Conservation (phyloP, 2,329 filamentous ascomycete genomes). For the Beauveria sp. region DNA sequence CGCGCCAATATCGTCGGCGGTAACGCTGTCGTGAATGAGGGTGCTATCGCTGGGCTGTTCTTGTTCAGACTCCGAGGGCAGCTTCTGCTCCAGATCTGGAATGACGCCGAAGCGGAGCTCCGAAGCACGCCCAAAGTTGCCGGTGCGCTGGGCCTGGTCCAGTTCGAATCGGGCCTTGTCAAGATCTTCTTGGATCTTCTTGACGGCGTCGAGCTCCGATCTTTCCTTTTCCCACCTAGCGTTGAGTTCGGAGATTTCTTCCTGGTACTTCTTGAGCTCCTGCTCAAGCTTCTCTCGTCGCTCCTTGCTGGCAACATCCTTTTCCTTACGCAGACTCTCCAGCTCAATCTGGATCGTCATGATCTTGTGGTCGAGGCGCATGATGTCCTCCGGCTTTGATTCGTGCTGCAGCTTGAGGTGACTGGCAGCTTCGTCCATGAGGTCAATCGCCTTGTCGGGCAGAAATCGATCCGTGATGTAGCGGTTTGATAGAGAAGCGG, state of each 20-base stretch:
- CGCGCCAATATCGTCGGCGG: constrained; percentile 83
- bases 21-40: constrained; percentile 90
- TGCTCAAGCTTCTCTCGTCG: constrained; percentile 77
- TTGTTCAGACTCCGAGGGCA: constrained; percentile 64
- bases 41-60: constrained; percentile 35
- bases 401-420: constrained; percentile 89
- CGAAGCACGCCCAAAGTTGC: constrained; percentile 84
- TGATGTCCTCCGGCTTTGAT: constrained; percentile 91
- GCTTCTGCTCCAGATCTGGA: constrained; percentile 67
- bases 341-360: constrained; percentile 97
- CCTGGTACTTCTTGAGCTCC: constrained; percentile 67
- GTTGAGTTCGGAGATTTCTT: constrained; percentile 66
- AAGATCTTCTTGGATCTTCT: constrained; percentile 79
- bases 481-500: constrained; percentile 85
- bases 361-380: constrained; percentile 85
- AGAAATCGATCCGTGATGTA: constrained; percentile 96
- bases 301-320: constrained; percentile 80
- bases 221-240: constrained; percentile 88
- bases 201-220: constrained; percentile 76
- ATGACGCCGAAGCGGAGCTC: constrained; percentile 87
- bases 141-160: constrained; percentile 78
- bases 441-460: constrained; percentile 93
- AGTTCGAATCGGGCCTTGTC: constrained; percentile 80
- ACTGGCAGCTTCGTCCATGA: constrained; percentile 92
- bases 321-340: constrained; percentile 90